phyloP scores from a whole-genome alignment of 768 basidiomycete genomes.

The Ramaria rubella region DNA sequence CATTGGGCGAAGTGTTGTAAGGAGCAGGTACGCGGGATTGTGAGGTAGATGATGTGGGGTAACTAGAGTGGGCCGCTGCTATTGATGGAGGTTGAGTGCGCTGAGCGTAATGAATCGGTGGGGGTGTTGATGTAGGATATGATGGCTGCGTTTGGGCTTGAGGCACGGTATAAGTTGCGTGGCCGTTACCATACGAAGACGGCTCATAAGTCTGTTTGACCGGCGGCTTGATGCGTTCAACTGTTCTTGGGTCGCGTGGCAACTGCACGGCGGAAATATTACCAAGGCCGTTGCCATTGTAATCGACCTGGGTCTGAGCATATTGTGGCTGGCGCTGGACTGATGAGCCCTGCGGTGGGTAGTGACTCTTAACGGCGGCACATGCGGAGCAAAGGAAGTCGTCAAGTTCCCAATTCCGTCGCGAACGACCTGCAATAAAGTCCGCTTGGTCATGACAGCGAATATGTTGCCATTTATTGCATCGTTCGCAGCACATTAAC shows the following conservation, averaged over 20 bases:
- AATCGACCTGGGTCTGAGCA: neutral
- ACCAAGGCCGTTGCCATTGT: neutral
- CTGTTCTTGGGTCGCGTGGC: neutral
- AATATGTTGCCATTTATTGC: conserved; percentile 88
- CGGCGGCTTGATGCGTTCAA: neutral
- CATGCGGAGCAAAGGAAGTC: conserved; percentile 74
- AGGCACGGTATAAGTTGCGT: neutral
- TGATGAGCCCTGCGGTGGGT: neutral
- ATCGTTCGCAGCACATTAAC: conserved; percentile 76
- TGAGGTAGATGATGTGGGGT: neutral
- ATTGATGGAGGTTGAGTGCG: neutral
- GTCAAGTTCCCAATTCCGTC: conserved; percentile 78
- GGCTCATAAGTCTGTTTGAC: neutral
- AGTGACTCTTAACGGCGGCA: conserved; percentile 1
- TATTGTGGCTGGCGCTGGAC: neutral
- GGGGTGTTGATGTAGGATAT: neutral
- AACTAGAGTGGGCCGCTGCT: neutral
- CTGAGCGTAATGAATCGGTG: neutral
- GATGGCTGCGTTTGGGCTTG: neutral
- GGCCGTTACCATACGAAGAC: neutral
- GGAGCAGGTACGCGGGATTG: neutral
- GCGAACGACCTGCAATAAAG: conserved; percentile 50
- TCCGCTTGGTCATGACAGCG: conserved; percentile 76
- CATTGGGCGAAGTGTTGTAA: neutral
- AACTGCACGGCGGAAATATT: neutral